These are phyloP conservation scores for Neonectria faginata DNA, from an alignment of 2,329 filamentous ascomycete species.

Conservation along the genomic window DNA sequence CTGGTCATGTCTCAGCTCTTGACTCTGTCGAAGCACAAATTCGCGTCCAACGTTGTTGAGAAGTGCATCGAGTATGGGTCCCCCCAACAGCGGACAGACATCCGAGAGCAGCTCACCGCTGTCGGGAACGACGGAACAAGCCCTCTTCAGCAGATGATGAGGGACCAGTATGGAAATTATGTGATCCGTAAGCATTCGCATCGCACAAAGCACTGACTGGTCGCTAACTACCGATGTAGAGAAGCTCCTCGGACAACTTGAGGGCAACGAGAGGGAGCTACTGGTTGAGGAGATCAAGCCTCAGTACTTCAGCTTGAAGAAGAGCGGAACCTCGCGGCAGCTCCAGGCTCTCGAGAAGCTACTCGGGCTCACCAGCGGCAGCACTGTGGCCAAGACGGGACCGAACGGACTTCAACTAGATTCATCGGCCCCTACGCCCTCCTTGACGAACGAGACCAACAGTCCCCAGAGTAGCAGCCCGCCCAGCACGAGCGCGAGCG, in stretches of 20 bases:
- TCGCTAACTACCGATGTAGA: conserved; percentile 64
- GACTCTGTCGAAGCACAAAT: conserved; percentile 90
- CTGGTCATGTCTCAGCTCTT: conserved; percentile 80
- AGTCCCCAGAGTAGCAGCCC: conserved; percentile 75
- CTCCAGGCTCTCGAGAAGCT: conserved; percentile 53
- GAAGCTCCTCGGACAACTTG: conserved; percentile 77
- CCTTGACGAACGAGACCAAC: conserved; percentile 75
- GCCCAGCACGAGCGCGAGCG: conserved; percentile 72
- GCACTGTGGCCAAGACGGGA: conserved; percentile 42
- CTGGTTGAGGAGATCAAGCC: conserved; percentile 74
- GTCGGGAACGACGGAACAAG: conserved; percentile 73
- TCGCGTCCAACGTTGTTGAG: conserved; percentile 96
- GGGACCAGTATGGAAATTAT: conserved; percentile 94
- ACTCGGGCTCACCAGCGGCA: conserved; percentile 42
- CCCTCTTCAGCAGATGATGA: conserved; percentile 82
- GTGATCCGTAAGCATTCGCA: conserved; percentile 82
- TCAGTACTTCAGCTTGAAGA: conserved; percentile 71
- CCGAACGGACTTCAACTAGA: conserved; percentile 55
- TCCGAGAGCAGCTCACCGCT: conserved; percentile 73
- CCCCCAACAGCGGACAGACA: conserved; percentile 74
- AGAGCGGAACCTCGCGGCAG: conserved; percentile 74
- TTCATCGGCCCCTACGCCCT: conserved; percentile 72
- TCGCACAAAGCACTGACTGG: not conserved
- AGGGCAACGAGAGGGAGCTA: conserved; percentile 67
- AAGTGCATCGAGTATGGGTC: conserved; percentile 84